Base-by-base conservation (phyloP, 202 grass and related monocot species). In the Carex arenaria region DNA sequence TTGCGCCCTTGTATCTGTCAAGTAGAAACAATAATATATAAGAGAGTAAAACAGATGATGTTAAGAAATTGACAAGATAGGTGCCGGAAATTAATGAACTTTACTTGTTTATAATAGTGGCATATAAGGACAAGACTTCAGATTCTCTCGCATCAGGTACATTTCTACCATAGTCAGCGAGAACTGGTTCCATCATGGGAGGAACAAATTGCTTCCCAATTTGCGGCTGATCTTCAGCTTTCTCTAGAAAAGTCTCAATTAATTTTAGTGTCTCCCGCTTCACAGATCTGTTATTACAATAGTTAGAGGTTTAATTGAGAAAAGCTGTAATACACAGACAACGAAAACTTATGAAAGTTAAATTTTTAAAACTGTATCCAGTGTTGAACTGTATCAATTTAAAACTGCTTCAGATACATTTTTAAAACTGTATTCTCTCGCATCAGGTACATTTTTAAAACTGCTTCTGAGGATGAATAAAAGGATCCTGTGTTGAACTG, bases 121-220 rank as follows among this genome's bases (percentile, higher is more conserved):
- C 93, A 64, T 91, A 99, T 18, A 99, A 72, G 18, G 97, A 99
- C 47, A 99, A 82, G 31, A 99, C 97, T 99, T 99, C 97, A 72
- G 97, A 99, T 88, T 99, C 97, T 86, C 97, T 96, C 10, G 97
- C 97, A 80, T 99, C 93, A 64, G 97, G 97, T 83, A 99, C 91
- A 89, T 99, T 99, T 91, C 97, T 99, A 64, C 93, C 88, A 82
- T 99, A 99, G 77, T 99, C 97, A 67, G 85, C 91, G 52, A 99
- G 93, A 30, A 99, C 85, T 82, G 96, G 93, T 82, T 99, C 97
- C 97, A 99, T 96, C 97, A 99, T 99, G 57, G 97, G 97, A 68
- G 97, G 97, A 81, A 99, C 97, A 89, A 99, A 99, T 80, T 99
- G 97, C 73, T 94, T 99, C 32, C 93, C 97, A 22, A 99, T 87